Percentiles rank a stretch among this genome's conserved stretches.
Evolutionary conservation across 768 basidiomycete species (phyloP).

Genomic region (Lentinula boryana): DNA sequence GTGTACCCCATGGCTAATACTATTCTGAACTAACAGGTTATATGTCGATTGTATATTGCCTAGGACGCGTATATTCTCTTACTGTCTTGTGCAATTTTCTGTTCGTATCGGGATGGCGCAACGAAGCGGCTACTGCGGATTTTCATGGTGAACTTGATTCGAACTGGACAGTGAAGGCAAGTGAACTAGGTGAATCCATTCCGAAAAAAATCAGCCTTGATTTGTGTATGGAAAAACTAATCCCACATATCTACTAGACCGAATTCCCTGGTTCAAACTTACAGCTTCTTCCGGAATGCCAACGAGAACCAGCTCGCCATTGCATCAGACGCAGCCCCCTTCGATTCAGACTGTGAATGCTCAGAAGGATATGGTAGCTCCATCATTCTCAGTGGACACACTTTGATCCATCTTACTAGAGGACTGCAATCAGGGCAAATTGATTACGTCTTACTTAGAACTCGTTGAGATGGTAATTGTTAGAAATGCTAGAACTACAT

Average conservation of each 20-base stretch:
- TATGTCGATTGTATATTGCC: background rate
- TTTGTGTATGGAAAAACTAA: background rate
- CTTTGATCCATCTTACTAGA: background rate
- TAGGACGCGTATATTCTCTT: background rate
- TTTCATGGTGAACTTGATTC: background rate
- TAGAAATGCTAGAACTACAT: too few species aligned
- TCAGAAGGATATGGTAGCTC: background rate
- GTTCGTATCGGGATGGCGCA: background rate
- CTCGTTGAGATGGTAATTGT: too few species aligned
- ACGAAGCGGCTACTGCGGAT: background rate
- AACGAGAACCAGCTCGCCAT: too few species aligned
- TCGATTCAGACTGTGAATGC: background rate
- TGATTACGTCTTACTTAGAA: too few species aligned
- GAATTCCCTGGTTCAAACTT: background rate
- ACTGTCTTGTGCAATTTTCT: background rate
- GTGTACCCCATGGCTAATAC: too few species aligned
- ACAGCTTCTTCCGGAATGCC: background rate
- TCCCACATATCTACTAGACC: too few species aligned
- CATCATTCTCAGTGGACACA: background rate
- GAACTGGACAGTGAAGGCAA: background rate
- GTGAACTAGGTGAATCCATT: background rate
- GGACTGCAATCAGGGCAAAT: too few species aligned
- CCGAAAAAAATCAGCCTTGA: background rate
- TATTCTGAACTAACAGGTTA: background rate
- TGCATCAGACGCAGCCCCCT: background rate